Conservation (phyloP, 2,329 filamentous ascomycete species). For the Aschersonia sp. region DNA sequence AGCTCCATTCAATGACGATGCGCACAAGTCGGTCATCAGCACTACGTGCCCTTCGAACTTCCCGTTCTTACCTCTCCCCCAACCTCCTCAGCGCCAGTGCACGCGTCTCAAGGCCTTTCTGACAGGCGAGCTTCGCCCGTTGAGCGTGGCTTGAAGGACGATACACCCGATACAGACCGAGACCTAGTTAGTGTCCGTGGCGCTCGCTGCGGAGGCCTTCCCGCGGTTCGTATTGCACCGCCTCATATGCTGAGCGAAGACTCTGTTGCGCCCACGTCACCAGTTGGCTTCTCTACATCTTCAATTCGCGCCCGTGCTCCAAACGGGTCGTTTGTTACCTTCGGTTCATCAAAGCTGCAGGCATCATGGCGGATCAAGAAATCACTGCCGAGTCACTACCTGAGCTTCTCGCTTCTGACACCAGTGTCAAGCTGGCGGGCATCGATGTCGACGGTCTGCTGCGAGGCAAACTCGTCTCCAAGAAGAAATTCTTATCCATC, state of each 20-base stretch:
- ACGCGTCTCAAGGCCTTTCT: too few relatives aligned
- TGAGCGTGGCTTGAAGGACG: too few relatives aligned
- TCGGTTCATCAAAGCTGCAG: background rate
- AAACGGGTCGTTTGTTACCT: background rate
- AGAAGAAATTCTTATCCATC: constrained; percentile 82
- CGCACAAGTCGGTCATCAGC: background rate
- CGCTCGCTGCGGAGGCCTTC: too few relatives aligned
- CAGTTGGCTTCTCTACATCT: background rate
- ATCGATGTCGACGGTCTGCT: constrained; percentile 78
- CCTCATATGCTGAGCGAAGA: too few relatives aligned
- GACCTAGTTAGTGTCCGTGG: too few relatives aligned
- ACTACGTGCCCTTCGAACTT: background rate
- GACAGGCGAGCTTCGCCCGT: too few relatives aligned
- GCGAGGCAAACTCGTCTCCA: constrained; percentile 81
- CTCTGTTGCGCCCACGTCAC: too few relatives aligned
- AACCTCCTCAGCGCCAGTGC: background rate
- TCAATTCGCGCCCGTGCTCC: background rate
- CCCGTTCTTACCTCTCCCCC: background rate
- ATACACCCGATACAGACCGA: too few relatives aligned
- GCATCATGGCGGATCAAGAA: background rate
- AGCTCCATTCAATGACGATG: background rate
- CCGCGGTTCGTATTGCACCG: too few relatives aligned
- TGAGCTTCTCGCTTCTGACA: constrained; percentile 54
- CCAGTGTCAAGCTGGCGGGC: constrained; percentile 74
- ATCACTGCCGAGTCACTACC: constrained; percentile 53